A percentile compares a stretch with the other conserved stretches of the same genome.
These are phyloP conservation scores for Crucihimalaya himalaica DNA, from an alignment of 345 rosid genomes.

Conservation along the genomic window DNA sequence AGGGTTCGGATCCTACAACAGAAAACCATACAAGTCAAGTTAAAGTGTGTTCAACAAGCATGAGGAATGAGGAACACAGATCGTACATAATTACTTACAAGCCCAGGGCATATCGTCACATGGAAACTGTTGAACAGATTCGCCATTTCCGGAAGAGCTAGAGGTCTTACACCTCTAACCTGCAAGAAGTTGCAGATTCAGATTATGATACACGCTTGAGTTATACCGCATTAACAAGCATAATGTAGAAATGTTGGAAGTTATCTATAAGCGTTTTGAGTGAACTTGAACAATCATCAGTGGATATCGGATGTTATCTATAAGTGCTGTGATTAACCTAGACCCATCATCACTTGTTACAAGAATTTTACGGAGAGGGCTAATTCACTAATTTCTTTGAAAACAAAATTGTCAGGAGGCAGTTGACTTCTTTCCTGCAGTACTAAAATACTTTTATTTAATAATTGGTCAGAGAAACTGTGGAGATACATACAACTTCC, in stretches of 20 bases:
- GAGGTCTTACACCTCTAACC: conserved; percentile 88
- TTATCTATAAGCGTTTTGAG: background rate
- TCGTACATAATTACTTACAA: conserved; percentile 60
- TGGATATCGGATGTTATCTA: background rate
- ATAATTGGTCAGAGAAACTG: conserved; percentile 2
- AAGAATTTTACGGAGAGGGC: background rate
- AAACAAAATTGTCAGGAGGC: background rate
- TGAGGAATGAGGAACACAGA: background rate
- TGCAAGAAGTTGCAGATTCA: conserved; percentile 41
- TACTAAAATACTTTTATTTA: background rate
- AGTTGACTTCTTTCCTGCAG: background rate
- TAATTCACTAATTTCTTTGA: background rate
- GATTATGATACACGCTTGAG: background rate
- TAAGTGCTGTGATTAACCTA: background rate
- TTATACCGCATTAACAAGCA: background rate
- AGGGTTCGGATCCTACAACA: conserved; percentile 94
- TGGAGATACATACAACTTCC: conserved; percentile 82
- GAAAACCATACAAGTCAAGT: conserved; percentile 21
- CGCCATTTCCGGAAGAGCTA: conserved; percentile 83
- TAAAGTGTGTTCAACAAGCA: conserved; percentile 5
- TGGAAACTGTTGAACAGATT: conserved; percentile 73
- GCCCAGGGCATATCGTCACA: conserved; percentile 80
- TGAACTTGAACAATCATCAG: background rate
- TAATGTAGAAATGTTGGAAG: background rate
- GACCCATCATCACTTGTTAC: background rate